phyloP scores from a whole-genome alignment of 768 basidiomycete species.

The Suillus plorans region DNA sequence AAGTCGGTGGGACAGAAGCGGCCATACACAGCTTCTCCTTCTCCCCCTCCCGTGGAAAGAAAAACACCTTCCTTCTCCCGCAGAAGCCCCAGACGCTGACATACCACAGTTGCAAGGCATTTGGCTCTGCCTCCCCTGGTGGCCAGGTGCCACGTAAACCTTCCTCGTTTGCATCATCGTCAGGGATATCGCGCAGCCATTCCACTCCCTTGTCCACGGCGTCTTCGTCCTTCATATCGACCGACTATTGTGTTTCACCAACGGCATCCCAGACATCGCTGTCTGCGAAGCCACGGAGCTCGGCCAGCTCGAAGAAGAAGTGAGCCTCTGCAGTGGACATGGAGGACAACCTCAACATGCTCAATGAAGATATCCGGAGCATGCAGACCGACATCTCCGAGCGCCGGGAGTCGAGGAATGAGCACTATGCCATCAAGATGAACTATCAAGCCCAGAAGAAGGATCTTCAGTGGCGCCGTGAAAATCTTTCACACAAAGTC shows the following conservation, averaged over 20 bases:
- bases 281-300: not conserved
- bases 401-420: not conserved
- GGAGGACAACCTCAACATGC: not conserved
- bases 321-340: not conserved
- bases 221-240: not conserved
- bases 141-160: not conserved
- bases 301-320: not conserved
- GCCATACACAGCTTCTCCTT: no score
- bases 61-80: no score
- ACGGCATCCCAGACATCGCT: not conserved
- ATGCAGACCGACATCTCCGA: not conserved
- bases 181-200: not conserved
- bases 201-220: not conserved
- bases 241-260: not conserved
- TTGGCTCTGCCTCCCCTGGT: not conserved
- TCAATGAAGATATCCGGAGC: not conserved
- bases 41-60: no score
- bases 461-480: not conserved
- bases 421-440: slow-evolving; percentile 1
- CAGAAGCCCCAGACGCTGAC: no score
- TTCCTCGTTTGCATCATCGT: not conserved
- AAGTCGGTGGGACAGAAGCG: no score
- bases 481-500: not conserved
- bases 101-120: no score
- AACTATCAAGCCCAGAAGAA: not conserved